These are phyloP conservation scores for Pythium folliculosum DNA, from an alignment of 352 stramenopile species.

Conservation along the genomic window DNA sequence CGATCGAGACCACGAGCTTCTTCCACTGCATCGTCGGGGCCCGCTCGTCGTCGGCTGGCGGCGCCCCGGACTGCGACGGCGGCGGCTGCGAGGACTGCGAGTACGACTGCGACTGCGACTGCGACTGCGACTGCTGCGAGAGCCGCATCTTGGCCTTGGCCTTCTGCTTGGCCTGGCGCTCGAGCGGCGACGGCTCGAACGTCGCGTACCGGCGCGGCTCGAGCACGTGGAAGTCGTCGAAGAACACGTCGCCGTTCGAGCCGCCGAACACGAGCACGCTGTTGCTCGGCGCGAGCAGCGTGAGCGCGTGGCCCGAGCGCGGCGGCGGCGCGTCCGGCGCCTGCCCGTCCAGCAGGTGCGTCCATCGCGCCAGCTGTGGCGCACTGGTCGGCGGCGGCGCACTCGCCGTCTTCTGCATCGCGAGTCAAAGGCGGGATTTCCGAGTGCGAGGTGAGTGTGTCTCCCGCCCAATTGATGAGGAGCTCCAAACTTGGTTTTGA, in stretches of 20 bases:
- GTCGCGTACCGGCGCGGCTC: slow-evolving; percentile 38
- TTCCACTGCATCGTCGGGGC: slow-evolving; percentile 50
- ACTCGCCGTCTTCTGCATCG: neutral
- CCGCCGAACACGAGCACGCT: slow-evolving; percentile 69
- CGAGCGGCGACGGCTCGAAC: neutral
- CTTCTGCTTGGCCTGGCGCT: slow-evolving; percentile 14
- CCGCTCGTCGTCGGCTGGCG: neutral
- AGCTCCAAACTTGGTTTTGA: neutral
- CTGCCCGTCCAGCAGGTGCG: slow-evolving; percentile 20
- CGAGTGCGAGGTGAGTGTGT: neutral
- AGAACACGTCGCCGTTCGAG: slow-evolving; percentile 57
- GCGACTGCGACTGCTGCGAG: neutral
- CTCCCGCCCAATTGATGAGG: neutral
- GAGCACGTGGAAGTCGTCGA: slow-evolving; percentile 64
- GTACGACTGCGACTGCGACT: neutral
- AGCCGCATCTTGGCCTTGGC: slow-evolving; percentile 14
- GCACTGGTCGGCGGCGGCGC: neutral
- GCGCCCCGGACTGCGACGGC: neutral
- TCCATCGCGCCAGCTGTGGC: slow-evolving; percentile 29
- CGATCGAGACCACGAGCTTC: slow-evolving; percentile 41
- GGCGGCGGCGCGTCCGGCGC: slow-evolving; percentile 24
- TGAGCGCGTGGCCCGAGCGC: slow-evolving; percentile 64
- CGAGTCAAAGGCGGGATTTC: neutral
- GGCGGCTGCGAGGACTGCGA: neutral
- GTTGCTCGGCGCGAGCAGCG: slow-evolving; percentile 41